A percentile compares a stretch with the other conserved stretches of the same genome.
Conservation (phyloP, 2,329 filamentous ascomycete species). For the Aspergillus eucalypticola region DNA sequence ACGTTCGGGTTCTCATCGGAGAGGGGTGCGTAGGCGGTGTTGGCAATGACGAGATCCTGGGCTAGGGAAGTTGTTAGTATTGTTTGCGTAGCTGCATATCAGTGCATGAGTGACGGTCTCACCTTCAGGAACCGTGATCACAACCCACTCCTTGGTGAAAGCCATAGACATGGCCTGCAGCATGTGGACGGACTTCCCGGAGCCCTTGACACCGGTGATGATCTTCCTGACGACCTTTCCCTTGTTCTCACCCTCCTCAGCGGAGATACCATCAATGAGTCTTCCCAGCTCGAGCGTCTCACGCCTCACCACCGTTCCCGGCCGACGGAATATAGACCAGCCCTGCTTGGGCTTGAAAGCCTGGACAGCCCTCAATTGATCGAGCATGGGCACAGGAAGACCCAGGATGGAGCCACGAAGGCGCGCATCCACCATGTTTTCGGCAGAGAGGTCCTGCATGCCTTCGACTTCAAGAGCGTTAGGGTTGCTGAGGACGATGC, state of each 20-base stretch:
- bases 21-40: constrained; percentile 76
- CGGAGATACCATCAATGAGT: constrained; percentile 59
- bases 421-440: constrained; percentile 56
- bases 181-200: constrained; percentile 84
- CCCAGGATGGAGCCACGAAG: constrained; percentile 68
- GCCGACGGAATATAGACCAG: constrained; percentile 82
- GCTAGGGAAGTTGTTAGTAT: constrained; percentile 51
- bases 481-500: constrained; percentile 88
- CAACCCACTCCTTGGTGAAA: constrained; percentile 81
- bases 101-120: constrained; percentile 30
- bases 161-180: constrained; percentile 82
- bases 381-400: constrained; percentile 69
- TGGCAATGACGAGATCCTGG: constrained; percentile 76
- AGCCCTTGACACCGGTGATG: constrained; percentile 69
- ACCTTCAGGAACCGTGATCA: constrained; percentile 90
- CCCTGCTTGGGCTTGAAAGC: constrained; percentile 89
- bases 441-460: constrained; percentile 61
- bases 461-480: constrained; percentile 79
- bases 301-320: constrained; percentile 73
- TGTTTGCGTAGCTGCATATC: neutral
- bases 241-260: constrained; percentile 38
- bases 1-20: constrained; percentile 53
- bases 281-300: constrained; percentile 74
- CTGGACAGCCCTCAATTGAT: constrained; percentile 78
- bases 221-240: constrained; percentile 57